These are phyloP conservation scores for Lolium rigidum DNA, from an alignment of 176 grass and related monocot species.

Conservation along the genomic window DNA sequence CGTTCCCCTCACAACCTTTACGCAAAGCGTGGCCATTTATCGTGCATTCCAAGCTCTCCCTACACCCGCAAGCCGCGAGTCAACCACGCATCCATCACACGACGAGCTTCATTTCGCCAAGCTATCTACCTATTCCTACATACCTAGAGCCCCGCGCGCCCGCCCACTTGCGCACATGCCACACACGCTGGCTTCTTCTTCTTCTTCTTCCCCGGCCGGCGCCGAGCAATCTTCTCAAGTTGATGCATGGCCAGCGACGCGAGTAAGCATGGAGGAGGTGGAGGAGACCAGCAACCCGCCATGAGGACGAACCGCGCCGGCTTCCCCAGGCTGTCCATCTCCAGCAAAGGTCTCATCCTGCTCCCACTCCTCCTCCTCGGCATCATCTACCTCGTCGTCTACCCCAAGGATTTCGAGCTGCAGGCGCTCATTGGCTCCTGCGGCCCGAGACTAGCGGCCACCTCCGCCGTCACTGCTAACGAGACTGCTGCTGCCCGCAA, in stretches of 20 bases:
- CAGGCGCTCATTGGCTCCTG: constrained; percentile 13
- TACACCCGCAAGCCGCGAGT: neutral
- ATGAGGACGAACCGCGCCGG: constrained; percentile 20
- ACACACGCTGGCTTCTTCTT: neutral
- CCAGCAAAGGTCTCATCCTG: constrained; percentile 50
- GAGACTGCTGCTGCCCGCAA: constrained; percentile 15
- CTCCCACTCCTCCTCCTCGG: constrained; percentile 57
- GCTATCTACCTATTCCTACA: neutral
- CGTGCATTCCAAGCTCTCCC: constrained; percentile 39
- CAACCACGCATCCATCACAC: neutral
- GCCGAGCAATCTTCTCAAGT: constrained; percentile 18
- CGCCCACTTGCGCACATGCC: neutral
- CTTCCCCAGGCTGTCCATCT: constrained; percentile 38
- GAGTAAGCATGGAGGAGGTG: neutral
- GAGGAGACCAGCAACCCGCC: neutral
- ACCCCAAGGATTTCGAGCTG: constrained; percentile 70
- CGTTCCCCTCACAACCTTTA: constrained; percentile 15
- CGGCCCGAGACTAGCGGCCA: neutral
- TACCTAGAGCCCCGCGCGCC: neutral
- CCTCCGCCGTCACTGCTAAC: neutral
- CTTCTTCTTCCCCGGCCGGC: neutral
- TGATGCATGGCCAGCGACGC: neutral
- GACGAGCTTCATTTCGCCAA: constrained; percentile 1
- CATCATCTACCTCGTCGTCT: constrained; percentile 65
- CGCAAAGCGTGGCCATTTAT: constrained; percentile 34